phyloP scores from a whole-genome alignment of 331 rosid species.

The Erythrophleum ivorense region DNA sequence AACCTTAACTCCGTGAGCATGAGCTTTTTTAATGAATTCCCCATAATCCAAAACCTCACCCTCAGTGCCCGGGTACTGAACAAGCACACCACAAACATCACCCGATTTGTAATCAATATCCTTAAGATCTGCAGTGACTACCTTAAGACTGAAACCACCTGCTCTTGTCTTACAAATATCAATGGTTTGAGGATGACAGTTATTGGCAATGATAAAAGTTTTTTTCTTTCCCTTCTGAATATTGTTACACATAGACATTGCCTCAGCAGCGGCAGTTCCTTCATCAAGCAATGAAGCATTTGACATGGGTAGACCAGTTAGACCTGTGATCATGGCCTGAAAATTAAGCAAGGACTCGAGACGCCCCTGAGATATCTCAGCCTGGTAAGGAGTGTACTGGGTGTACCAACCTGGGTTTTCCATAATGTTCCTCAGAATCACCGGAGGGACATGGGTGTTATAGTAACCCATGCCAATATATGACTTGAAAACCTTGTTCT shows the following conservation, averaged over 20 bases:
- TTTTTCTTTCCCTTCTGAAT: constrained; percentile 74
- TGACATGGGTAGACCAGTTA: constrained; percentile 87
- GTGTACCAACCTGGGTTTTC: constrained; percentile 93
- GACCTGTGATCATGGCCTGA: constrained; percentile 76
- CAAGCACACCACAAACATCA: constrained; percentile 85
- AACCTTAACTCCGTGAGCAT: constrained; percentile 79
- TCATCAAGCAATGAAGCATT: constrained; percentile 88
- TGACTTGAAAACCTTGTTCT: constrained; percentile 69
- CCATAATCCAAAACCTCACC: constrained; percentile 85
- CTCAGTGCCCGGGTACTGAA: constrained; percentile 89
- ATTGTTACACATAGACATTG: constrained; percentile 85
- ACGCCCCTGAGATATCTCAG: constrained; percentile 84
- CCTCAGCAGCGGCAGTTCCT: constrained; percentile 87
- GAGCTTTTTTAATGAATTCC: constrained; percentile 75
- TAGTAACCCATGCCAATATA: constrained; percentile 85
- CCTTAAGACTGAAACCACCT: constrained; percentile 71
- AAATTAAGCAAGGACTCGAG: constrained; percentile 79
- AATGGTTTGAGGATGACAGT: constrained; percentile 80
- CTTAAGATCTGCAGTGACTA: constrained; percentile 57
- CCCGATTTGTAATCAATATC: constrained; percentile 65
- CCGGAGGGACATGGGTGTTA: constrained; percentile 76
- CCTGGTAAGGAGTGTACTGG: constrained; percentile 88
- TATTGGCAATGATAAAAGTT: constrained; percentile 67
- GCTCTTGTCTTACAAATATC: constrained; percentile 81
- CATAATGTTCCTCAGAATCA: constrained; percentile 81